Base-by-base conservation (phyloP, 768 basidiomycete genomes). In the Russula dissimulans region DNA sequence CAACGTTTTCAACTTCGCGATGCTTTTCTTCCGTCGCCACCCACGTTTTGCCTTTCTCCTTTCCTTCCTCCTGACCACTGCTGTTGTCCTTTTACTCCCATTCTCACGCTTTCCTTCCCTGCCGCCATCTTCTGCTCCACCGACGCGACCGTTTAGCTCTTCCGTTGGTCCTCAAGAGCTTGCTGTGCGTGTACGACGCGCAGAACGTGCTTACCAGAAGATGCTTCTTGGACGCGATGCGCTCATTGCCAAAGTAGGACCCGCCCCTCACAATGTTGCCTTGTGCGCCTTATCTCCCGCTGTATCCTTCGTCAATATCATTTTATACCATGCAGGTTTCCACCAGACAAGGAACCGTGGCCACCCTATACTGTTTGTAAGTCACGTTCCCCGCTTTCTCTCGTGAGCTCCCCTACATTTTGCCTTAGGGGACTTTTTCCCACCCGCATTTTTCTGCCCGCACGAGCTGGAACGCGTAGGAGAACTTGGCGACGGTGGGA, bases 401-500 rank as follows among this genome's bases (percentile, higher is more conserved):
- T 6, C 12, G 32, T 18, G 32, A 36, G 22, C 15, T 15, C 48
- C 17, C 38, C 36, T 48, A 26, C 18, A 22, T 15, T 14, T 34
- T 12, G n/a, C 14, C 2, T 26, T 51, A 76, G 74, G 77, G 77
- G 79, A 78, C 63, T 79, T 79, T 60, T 79, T 79, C 54, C 71
- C 73, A 18, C 71, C 78, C 0, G 65, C 76, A 0, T 79, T 76
- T 60, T 69, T 72, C 34, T 78, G 78, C 65, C 77, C 78, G 22
- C 76, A 78, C 60, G 71, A 75, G 54, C 52, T 73, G 12, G 73
- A 78, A 61, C 76, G 77, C 22, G 58, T 78, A 53, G 77, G 77
- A 43, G 74, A 77, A 14, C 71, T 86, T 9, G 83, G 84, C 17
- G 85, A 86, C 67, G 85, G 85, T 14, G 85, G 86, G 14, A 87